phyloP scores from a whole-genome alignment of 805 yeast species.

The Komagataella mondaviorum region DNA sequence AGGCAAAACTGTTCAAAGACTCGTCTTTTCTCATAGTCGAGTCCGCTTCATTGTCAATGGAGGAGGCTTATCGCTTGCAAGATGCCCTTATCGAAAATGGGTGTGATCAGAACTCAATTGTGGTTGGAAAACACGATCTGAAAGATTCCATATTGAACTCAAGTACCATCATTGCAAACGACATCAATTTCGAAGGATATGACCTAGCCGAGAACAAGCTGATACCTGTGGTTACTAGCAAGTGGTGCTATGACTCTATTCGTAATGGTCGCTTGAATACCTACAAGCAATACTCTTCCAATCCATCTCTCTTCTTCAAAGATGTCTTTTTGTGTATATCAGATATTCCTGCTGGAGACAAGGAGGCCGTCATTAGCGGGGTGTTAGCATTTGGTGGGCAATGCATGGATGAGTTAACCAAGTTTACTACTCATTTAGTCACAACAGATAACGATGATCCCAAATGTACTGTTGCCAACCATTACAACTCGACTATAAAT shows the following conservation, averaged over 20 bases:
- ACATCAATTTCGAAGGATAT: constrained; percentile 39
- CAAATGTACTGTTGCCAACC: constrained; percentile 42
- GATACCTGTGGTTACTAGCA: constrained; percentile 52
- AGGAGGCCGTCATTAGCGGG: constrained; percentile 55
- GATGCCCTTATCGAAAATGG: constrained; percentile 8
- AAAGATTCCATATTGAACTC: constrained; percentile 5
- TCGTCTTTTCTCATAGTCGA: constrained; percentile 4
- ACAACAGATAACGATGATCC: constrained; percentile 40
- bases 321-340: constrained; percentile 49
- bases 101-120: constrained; percentile 6
- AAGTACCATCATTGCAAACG: constrained; percentile 39
- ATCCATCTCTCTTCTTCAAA: constrained; percentile 51
- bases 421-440: constrained; percentile 69
- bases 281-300: constrained; percentile 55
- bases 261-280: constrained; percentile 28
- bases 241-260: constrained; percentile 45
- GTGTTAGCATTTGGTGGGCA: constrained; percentile 71
- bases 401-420: constrained; percentile 45
- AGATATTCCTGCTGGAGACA: constrained; percentile 41
- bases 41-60: constrained; percentile 1
- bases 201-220: constrained; percentile 30
- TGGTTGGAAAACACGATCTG: constrained; percentile 6
- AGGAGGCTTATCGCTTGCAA: background rate
- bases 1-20: background rate
- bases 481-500: constrained; percentile 17